phyloP scores from a whole-genome alignment of 75 land plant species.

The Picea glauca region DNA sequence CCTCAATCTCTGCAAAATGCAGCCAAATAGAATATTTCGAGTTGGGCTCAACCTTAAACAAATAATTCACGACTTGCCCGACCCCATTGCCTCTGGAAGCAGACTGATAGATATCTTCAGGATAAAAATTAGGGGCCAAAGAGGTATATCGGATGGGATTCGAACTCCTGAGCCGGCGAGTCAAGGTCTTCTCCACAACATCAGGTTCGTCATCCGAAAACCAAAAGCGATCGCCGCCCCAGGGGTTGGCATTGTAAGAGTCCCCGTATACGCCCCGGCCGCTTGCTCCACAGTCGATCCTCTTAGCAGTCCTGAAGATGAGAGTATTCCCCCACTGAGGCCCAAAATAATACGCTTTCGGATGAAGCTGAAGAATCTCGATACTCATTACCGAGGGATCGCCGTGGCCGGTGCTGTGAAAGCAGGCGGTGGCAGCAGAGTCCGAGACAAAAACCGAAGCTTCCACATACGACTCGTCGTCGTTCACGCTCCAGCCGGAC shows the following conservation, averaged over 20 bases:
- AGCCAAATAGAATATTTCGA: constrained; percentile 87
- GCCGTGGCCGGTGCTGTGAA: constrained; percentile 95
- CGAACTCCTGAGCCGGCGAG: constrained; percentile 21
- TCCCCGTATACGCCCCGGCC: constrained; percentile 38
- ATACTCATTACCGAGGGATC: constrained; percentile 82
- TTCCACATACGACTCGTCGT: constrained; percentile 65
- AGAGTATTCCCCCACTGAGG: constrained; percentile 21
- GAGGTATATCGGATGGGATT: constrained; percentile 35
- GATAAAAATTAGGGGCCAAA: constrained; percentile 72
- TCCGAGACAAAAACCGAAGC: constrained; percentile 58
- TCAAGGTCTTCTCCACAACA: constrained; percentile 26
- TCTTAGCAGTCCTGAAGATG: constrained; percentile 55
- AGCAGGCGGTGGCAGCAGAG: constrained; percentile 69
- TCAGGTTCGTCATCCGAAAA: constrained; percentile 10
- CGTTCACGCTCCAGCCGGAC: constrained; percentile 65
- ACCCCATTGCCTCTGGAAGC: constrained; percentile 44
- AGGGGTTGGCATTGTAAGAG: too few relatives aligned
- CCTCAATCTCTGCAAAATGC: constrained; percentile 91
- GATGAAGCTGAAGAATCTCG: constrained; percentile 77
- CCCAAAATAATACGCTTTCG: constrained; percentile 63
- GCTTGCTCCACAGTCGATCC: constrained; percentile 60
- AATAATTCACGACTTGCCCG: constrained; percentile 48
- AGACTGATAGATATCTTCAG: constrained; percentile 67
- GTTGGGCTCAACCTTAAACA: constrained; percentile 73
- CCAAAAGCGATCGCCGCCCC: constrained; percentile 90